Percentiles rank a stretch among this genome's conserved stretches.
Evolutionary conservation across 495 filamentous ascomycete genomes (phyloP).

Genomic region (Tuber calosporum): DNA sequence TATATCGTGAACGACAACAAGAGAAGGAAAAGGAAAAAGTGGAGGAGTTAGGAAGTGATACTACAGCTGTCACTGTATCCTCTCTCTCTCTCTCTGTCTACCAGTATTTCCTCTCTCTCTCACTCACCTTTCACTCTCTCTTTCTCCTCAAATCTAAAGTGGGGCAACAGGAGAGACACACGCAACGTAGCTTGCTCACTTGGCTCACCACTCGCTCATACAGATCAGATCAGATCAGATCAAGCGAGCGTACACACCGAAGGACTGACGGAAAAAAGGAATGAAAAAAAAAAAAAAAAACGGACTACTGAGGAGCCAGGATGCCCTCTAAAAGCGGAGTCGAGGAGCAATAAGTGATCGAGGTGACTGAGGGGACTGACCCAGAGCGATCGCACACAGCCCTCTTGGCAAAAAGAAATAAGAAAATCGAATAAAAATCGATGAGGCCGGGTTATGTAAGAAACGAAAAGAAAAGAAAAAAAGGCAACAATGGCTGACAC

Average conservation of each 20-base stretch:
- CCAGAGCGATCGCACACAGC: conserved; percentile 23
- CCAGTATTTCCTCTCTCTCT: not conserved
- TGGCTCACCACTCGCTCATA: conserved; percentile 5
- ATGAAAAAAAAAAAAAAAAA: not conserved
- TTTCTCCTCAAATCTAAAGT: conserved; percentile 1
- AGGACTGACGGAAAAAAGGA: not conserved
- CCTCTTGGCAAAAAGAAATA: conserved; percentile 19
- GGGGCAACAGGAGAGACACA: conserved; percentile 4
- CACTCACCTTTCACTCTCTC: not conserved
- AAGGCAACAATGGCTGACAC: conserved; percentile 12
- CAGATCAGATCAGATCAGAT: conserved; percentile 7
- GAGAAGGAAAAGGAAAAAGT: not conserved
- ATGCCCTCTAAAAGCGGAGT: conserved; percentile 10
- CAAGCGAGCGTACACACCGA: not conserved
- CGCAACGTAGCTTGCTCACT: conserved; percentile 1
- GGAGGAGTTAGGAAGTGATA: not conserved
- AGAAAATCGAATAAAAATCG: not conserved
- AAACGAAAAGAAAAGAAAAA: conserved; percentile 4
- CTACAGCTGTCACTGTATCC: not conserved
- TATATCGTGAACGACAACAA: not conserved
- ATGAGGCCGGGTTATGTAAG: conserved; percentile 21
- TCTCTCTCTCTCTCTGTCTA: not conserved
- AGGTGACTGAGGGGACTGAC: conserved; percentile 28
- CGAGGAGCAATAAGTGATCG: conserved; percentile 17
- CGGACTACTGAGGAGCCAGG: conserved; percentile 4